A percentile compares a stretch with the other conserved stretches of the same genome.
phyloP scores from a whole-genome alignment of 2,329 filamentous ascomycete species.

The Fusarium buxicola region DNA sequence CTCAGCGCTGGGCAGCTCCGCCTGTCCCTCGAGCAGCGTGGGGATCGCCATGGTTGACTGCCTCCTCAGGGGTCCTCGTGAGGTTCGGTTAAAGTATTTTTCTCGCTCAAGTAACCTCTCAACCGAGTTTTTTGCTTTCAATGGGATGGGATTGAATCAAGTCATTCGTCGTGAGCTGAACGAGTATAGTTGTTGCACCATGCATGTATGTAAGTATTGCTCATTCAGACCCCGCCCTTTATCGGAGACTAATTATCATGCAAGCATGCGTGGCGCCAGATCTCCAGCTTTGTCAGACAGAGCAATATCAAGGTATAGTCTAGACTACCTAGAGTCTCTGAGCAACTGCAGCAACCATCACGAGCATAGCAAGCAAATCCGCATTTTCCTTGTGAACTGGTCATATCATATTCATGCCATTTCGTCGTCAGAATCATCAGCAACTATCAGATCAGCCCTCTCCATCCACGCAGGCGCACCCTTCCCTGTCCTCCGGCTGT shows the following conservation, averaged over 20 bases:
- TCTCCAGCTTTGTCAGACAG: conserved; percentile 15
- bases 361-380: background rate
- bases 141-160: too few species aligned
- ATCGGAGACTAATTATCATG: conserved; percentile 3
- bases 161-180: too few species aligned
- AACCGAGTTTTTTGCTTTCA: too few species aligned
- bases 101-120: too few species aligned
- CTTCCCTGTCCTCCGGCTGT: conserved; percentile 19
- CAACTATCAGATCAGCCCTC: conserved; percentile 44
- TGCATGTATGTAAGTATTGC: too few species aligned
- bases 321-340: background rate
- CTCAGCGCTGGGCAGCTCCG: conserved; percentile 69
- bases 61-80: too few species aligned
- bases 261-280: conserved; percentile 13
- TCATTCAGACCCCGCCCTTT: conserved; percentile 15
- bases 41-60: conserved; percentile 48
- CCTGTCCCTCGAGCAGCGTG: conserved; percentile 51
- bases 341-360: background rate
- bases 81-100: too few species aligned
- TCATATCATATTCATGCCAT: conserved; percentile 52
- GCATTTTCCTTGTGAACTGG: conserved; percentile 37
- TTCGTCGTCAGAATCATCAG: conserved; percentile 49
- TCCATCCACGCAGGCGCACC: conserved; percentile 25
- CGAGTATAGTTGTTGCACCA: too few species aligned
- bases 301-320: background rate